These are phyloP conservation scores for Microcyclosporella mali DNA, from an alignment of 2,329 filamentous ascomycete species.

Conservation along the genomic window DNA sequence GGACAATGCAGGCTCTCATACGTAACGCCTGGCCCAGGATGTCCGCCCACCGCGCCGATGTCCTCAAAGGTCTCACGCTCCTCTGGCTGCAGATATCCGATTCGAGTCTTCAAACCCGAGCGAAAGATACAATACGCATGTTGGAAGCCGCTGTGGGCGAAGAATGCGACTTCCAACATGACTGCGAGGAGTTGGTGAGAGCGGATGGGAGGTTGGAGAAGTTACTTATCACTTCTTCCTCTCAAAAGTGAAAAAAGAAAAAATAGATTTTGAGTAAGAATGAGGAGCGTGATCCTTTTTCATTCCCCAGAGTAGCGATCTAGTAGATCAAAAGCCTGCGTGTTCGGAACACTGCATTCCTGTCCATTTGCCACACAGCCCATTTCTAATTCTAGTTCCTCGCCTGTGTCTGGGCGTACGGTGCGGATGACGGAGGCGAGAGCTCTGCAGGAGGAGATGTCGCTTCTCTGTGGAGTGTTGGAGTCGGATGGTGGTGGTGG, in stretches of 20 bases:
- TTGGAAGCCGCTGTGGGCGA: constrained; percentile 20
- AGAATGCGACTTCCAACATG: constrained; percentile 23
- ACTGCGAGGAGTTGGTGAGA: constrained; percentile 21
- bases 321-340: constrained; percentile 40
- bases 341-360: constrained; percentile 40
- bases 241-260: no score
- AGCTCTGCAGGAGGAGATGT: constrained; percentile 32
- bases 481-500: not conserved
- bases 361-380: constrained; percentile 32
- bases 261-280: no score
- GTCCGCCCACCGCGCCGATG: constrained; percentile 53
- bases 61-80: constrained; percentile 53
- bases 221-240: no score
- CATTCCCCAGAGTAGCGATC: constrained; percentile 30
- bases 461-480: not conserved
- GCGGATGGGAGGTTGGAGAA: constrained; percentile 26
- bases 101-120: constrained; percentile 6
- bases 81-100: constrained; percentile 30
- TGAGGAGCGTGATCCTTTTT: no score
- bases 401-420: constrained; percentile 35
- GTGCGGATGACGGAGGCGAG: constrained; percentile 42
- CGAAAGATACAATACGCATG: constrained; percentile 23
- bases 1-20: constrained; percentile 54
- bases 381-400: constrained; percentile 36
- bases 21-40: constrained; percentile 65